Conservation (phyloP, 495 filamentous ascomycete species). For the Cladorrhinum samala region DNA sequence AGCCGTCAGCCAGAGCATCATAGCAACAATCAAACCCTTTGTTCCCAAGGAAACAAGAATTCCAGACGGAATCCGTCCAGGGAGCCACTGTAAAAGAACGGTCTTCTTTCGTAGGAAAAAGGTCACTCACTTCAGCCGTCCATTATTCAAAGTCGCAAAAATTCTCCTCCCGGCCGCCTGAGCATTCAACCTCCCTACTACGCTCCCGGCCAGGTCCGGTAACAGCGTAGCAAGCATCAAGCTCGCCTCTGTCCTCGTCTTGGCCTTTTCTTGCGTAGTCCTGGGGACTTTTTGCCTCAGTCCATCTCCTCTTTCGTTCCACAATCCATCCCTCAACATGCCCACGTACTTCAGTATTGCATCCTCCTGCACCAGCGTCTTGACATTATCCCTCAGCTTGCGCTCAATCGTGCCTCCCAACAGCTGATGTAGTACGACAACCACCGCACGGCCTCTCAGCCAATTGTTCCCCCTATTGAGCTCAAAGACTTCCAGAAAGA, state of each 20-base stretch:
- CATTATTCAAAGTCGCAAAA: constrained; percentile 78
- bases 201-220: constrained; percentile 75
- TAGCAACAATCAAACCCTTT: background rate
- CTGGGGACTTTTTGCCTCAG: constrained; percentile 48
- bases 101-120: background rate
- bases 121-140: constrained; percentile 60
- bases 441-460: constrained; percentile 90
- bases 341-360: constrained; percentile 67
- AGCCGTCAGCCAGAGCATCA: background rate
- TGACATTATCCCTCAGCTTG: constrained; percentile 78
- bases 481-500: constrained; percentile 95
- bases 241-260: constrained; percentile 66
- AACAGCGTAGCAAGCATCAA: constrained; percentile 75
- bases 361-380: constrained; percentile 65
- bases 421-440: constrained; percentile 77
- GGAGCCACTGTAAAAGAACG: too few species aligned
- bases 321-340: constrained; percentile 66
- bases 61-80: too few species aligned
- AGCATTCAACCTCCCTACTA: constrained; percentile 78
- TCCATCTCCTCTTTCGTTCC: constrained; percentile 64
- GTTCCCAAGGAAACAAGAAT: too few species aligned
- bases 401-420: constrained; percentile 94
- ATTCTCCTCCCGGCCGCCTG: constrained; percentile 74
- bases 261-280: constrained; percentile 59
- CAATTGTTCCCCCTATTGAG: constrained; percentile 90